Evolutionary conservation across 768 basidiomycete genomes (phyloP).

Genomic region (Amanita exitialis): DNA sequence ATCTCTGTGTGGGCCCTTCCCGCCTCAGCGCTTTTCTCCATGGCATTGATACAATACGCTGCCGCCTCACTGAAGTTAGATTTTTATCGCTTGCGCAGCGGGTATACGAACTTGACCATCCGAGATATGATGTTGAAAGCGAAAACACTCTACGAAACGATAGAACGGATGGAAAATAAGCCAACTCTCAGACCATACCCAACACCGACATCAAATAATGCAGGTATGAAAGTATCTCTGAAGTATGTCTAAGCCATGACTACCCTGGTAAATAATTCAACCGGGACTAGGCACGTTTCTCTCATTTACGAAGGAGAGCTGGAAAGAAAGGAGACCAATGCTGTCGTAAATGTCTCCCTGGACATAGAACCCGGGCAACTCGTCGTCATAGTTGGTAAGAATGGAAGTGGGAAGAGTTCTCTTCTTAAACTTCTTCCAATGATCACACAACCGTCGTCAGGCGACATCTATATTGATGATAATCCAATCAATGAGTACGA

Average conservation of each 20-base stretch:
- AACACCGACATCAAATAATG: neutral
- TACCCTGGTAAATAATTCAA: neutral
- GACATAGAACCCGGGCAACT: conserved; percentile 32
- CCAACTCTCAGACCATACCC: conserved; percentile 5
- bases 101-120: conserved; percentile 6
- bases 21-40: conserved; percentile 18
- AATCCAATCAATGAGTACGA: conserved; percentile 26
- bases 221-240: conserved; percentile 17
- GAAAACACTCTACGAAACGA: conserved; percentile 12
- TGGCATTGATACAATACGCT: conserved; percentile 25
- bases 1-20: conserved; percentile 15
- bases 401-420: conserved; percentile 48
- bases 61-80: conserved; percentile 11
- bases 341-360: conserved; percentile 24
- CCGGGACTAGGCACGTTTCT: conserved; percentile 11
- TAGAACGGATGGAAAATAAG: conserved; percentile 3
- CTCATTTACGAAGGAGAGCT: conserved; percentile 5
- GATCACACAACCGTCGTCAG: conserved; percentile 35
- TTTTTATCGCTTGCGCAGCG: conserved; percentile 7
- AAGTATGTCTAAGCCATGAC: conserved; percentile 8
- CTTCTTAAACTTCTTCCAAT: conserved; percentile 40
- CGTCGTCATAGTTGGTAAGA: conserved; percentile 47
- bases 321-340: conserved; percentile 17
- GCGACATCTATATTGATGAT: conserved; percentile 34
- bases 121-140: conserved; percentile 10